Base-by-base conservation (phyloP, 805 yeast species). In the Candida sakaeoensis region DNA sequence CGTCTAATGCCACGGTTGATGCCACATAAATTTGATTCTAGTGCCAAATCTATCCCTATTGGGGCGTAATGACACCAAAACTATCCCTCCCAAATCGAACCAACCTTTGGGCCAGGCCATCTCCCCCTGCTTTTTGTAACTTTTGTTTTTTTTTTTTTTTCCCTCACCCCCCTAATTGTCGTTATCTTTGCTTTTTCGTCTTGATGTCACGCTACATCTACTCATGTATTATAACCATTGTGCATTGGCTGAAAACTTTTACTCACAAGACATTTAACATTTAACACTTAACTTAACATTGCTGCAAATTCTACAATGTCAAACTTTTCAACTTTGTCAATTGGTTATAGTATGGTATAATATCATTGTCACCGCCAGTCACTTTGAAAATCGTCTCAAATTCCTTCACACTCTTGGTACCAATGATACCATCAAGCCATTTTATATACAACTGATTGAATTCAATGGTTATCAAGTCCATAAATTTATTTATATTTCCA, bases 391-490 rank as follows among this genome's bases (percentile, higher is more conserved):
- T 19, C 9, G 42, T 37, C 15, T 43, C 30, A 36, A 41, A 53
- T 40, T 51, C 51, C 24, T 33, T 12, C 9, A 52, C 35, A 32
- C 50, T 51, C 14, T 41, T 24, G 9, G 45, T 38, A 2, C 57
- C 55, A n/a, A 54, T 45, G 10, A 49, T 45, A 8, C 27, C 37
- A 12, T 32, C 36, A 15, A 49, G 28, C 57, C 57, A 51, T 25
- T 33, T 19, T 16, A 44, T 35, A 24, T 46, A 45, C 24, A 50
- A 36, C 9, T 34, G 34, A 26, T 44, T 41, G 34, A 41, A 48
- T 17, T 41, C 25, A 2, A 29, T 36, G 13, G 39, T 22, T 16
- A 45, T 31, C 17, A 41, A 27, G 19, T 38, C 37, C 23, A 43
- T 41, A 22, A 49, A 41, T 24, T 18, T 14, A 16, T 28, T 24